A percentile compares a stretch with the other conserved stretches of the same genome.
These are phyloP conservation scores for Primulina eburnea DNA, from an alignment of 257 asterid species.

Conservation along the genomic window DNA sequence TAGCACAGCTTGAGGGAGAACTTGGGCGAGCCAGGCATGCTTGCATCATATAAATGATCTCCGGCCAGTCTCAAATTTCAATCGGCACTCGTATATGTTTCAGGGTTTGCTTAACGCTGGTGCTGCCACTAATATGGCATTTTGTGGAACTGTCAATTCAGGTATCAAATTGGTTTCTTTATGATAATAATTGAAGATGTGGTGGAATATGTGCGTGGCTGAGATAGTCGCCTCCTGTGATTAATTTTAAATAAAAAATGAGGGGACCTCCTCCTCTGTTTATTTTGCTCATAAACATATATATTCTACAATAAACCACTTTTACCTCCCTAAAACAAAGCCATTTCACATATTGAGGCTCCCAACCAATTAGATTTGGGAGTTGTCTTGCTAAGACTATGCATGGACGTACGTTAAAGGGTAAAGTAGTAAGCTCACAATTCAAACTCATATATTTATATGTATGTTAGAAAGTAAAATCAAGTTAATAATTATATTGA, in stretches of 20 bases:
- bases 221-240: not conserved
- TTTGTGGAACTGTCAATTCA: not conserved
- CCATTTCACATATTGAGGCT: not conserved
- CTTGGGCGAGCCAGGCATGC: conserved; percentile 71
- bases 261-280: no score
- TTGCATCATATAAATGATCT: not conserved
- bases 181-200: not conserved
- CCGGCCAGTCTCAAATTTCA: not conserved
- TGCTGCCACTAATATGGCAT: not conserved
- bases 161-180: not conserved
- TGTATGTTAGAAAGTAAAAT: no score
- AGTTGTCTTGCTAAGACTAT: no score
- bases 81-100: not conserved
- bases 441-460: no score
- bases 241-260: no score
- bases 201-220: not conserved
- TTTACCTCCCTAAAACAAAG: not conserved
- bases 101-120: not conserved
- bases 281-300: not conserved
- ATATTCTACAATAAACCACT: not conserved
- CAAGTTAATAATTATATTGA: no score
- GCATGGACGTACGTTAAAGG: no score
- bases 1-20: conserved; percentile 86
- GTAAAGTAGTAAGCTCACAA: no score
- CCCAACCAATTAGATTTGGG: no score